These are phyloP conservation scores for Colletotrichum higginsianum DNA, from an alignment of 2,329 filamentous ascomycete genomes.

Conservation along the genomic window DNA sequence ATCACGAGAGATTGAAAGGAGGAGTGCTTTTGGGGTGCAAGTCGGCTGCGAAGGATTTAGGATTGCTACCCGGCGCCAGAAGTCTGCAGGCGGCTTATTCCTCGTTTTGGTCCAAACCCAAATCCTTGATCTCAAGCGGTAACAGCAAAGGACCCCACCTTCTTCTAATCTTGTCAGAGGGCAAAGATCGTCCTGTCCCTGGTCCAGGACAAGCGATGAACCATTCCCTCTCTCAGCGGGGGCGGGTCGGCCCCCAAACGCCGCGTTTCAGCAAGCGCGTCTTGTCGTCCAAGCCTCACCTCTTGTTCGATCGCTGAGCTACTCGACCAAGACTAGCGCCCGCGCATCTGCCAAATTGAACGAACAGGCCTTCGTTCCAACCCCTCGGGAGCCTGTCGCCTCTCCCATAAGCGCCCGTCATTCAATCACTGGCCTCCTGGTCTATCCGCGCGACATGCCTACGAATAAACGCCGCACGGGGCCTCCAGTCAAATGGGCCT, in stretches of 20 bases:
- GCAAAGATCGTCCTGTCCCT: constrained; percentile 5
- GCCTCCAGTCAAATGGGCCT: not conserved
- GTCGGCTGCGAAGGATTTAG: not conserved
- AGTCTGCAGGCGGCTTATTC: constrained; percentile 11
- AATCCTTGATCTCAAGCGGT: constrained; percentile 17
- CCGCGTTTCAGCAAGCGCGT: constrained; percentile 41
- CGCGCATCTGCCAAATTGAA: constrained; percentile 16
- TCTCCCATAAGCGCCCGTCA: constrained; percentile 30
- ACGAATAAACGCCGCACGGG: constrained; percentile 31
- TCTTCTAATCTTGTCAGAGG: not conserved
- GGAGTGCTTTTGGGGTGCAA: not conserved
- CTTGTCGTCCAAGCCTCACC: constrained; percentile 26
- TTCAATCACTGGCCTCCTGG: constrained; percentile 5
- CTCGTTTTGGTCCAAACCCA: constrained; percentile 13
- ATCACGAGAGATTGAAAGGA: constrained; percentile 6
- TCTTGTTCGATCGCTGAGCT: constrained; percentile 12
- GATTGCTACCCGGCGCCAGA: constrained; percentile 8
- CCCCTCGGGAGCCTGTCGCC: constrained; percentile 4
- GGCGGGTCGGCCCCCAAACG: constrained; percentile 27
- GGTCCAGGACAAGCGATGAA: constrained; percentile 23
- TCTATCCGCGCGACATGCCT: constrained; percentile 17
- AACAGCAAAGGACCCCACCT: not conserved
- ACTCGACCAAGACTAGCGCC: constrained; percentile 21
- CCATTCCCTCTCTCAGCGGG: not conserved
- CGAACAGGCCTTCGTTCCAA: constrained; percentile 29